Conservation (phyloP, 2,329 filamentous ascomycete species). For the Tothia fuscella region DNA sequence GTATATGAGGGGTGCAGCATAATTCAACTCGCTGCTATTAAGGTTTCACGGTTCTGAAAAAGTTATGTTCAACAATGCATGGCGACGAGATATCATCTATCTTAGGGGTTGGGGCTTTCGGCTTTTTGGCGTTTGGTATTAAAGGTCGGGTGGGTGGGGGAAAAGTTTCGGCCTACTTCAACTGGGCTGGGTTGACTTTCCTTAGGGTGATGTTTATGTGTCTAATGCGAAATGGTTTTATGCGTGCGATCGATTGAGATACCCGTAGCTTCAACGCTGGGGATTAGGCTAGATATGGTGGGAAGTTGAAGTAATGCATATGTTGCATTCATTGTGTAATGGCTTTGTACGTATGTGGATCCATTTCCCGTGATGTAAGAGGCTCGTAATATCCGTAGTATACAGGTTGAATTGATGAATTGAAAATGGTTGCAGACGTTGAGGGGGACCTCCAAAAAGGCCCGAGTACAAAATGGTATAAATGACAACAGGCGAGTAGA, state of each 20-base stretch:
- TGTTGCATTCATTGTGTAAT: background rate
- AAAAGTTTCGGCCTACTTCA: slow-evolving; percentile 1
- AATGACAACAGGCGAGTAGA: too few species aligned
- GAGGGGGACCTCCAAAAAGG: too few species aligned
- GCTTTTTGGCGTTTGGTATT: background rate
- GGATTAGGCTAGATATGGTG: background rate
- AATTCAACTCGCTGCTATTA: slow-evolving; percentile 5
- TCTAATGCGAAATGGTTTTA: background rate
- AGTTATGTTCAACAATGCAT: background rate
- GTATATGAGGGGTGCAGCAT: slow-evolving; percentile 3
- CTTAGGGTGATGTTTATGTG: background rate
- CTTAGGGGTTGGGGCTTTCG: background rate
- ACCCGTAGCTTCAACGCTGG: slow-evolving; percentile 8
- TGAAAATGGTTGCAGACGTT: background rate
- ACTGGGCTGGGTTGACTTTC: background rate
- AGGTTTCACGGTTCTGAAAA: background rate
- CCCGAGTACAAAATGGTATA: too few species aligned
- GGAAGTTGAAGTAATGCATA: background rate
- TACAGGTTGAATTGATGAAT: background rate
- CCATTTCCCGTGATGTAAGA: background rate
- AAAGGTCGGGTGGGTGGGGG: background rate
- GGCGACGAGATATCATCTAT: background rate
- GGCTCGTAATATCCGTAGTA: background rate
- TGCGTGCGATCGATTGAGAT: background rate
- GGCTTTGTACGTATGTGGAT: background rate